Conservation (phyloP, 306 rosid genomes). For the Lablab purpureus region DNA sequence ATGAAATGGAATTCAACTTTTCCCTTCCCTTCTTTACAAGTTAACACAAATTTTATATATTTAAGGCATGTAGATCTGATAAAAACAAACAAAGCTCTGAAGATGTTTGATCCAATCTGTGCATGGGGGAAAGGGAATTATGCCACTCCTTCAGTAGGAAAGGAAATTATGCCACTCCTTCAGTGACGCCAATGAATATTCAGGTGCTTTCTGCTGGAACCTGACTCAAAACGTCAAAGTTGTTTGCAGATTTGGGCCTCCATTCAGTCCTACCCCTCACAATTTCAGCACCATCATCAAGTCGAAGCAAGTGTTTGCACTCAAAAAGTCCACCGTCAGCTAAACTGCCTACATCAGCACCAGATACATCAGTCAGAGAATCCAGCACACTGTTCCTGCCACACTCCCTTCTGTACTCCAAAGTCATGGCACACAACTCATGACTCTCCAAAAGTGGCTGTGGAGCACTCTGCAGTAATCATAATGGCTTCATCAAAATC, state of each 20-base stretch:
- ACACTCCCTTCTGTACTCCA: conserved; percentile 97
- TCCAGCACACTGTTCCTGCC: conserved; percentile 84
- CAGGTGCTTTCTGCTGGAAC: conserved; percentile 57
- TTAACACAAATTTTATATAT: conserved; percentile 45
- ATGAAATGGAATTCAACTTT: conserved; percentile 40
- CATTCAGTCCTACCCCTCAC: conserved; percentile 93
- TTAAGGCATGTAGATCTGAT: conserved; percentile 45
- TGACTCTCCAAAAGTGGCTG: conserved; percentile 84
- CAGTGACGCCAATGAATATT: conserved; percentile 34
- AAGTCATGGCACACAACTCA: conserved; percentile 68
- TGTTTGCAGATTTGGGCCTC: conserved; percentile 71
- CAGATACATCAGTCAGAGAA: conserved; percentile 74
- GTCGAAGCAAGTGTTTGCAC: conserved; percentile 88
- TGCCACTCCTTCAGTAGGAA: conserved; percentile 6
- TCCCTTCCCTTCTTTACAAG: not conserved
- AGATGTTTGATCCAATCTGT: conserved; percentile 40
- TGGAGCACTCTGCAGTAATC: conserved; percentile 86
- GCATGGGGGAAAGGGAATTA: conserved; percentile 26
- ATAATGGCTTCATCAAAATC: not conserved
- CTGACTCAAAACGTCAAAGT: conserved; percentile 51
- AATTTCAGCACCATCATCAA: conserved; percentile 81
- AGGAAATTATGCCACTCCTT: conserved; percentile 23
- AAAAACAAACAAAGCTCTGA: conserved; percentile 53
- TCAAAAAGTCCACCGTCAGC: conserved; percentile 61
- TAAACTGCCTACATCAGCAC: conserved; percentile 55